phyloP scores from a whole-genome alignment of 441 rosid genomes.

The Pelargonium citronellum region DNA sequence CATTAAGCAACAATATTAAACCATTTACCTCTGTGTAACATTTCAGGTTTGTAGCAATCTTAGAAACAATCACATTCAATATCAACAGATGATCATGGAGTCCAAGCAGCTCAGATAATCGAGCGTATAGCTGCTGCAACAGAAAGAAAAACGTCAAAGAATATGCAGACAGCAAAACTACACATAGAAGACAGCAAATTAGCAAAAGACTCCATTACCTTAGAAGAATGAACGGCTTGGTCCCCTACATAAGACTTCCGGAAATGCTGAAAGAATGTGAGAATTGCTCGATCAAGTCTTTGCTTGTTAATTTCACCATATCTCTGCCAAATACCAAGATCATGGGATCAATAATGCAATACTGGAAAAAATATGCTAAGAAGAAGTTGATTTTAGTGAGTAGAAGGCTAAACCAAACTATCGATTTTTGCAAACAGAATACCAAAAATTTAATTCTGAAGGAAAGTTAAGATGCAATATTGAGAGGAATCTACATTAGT shows the following conservation, averaged over 20 bases:
- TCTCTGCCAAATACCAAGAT: conserved; percentile 48
- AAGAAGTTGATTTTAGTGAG: not conserved
- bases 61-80: conserved; percentile 86
- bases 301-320: conserved; percentile 87
- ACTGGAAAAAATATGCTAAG: not conserved
- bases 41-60: conserved; percentile 96
- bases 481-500: not conserved
- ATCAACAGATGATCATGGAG: conserved; percentile 88
- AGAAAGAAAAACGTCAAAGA: conserved; percentile 35
- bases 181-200: conserved; percentile 7
- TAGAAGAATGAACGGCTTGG: conserved; percentile 97
- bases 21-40: conserved; percentile 74
- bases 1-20: conserved; percentile 9
- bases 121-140: conserved; percentile 95
- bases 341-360: not conserved
- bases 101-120: conserved; percentile 90
- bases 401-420: not conserved
- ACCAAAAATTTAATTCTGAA: not conserved
- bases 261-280: conserved; percentile 93
- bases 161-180: conserved; percentile 18
- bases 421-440: not conserved
- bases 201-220: conserved; percentile 45
- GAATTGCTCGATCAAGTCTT: conserved; percentile 98
- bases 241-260: conserved; percentile 98
- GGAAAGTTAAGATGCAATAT: not conserved